Evolutionary conservation across 208 protist species (phyloP).

Genomic region (Crithidia fasciculata): DNA sequence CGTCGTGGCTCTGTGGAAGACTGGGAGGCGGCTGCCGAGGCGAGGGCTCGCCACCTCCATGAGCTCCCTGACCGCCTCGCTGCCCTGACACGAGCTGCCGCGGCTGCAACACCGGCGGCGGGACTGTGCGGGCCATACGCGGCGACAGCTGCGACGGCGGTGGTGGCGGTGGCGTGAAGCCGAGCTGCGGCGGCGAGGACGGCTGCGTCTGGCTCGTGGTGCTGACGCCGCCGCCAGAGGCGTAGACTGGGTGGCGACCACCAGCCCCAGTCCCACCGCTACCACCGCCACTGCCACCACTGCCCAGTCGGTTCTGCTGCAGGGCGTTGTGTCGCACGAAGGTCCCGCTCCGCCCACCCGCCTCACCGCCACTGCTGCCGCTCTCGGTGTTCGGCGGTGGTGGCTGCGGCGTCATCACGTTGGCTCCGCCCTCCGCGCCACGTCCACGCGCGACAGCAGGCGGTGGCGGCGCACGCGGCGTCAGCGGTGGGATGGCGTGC

Average conservation of each 20-base stretch:
- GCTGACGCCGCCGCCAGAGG: not conserved
- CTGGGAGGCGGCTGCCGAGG: not conserved
- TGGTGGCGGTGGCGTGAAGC: constrained; percentile 29
- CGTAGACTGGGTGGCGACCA: not conserved
- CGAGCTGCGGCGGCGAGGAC: constrained; percentile 26
- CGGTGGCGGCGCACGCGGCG: not conserved
- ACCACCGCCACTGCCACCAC: not conserved
- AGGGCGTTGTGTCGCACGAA: constrained; percentile 29
- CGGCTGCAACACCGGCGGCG: constrained; percentile 34
- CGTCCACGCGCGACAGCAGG: not conserved
- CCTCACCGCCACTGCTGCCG: not conserved
- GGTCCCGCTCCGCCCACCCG: not conserved
- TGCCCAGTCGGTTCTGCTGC: constrained; percentile 12
- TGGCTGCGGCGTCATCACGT: constrained; percentile 34
- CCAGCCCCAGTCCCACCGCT: too few relatives aligned
- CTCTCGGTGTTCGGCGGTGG: constrained; percentile 1
- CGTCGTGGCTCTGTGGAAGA: not conserved
- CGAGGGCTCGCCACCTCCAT: not conserved
- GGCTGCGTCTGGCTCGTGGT: constrained; percentile 3
- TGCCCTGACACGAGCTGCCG: constrained; percentile 18
- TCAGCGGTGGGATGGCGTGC: constrained; percentile 15
- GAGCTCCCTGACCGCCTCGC: not conserved
- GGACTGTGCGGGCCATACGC: constrained; percentile 6
- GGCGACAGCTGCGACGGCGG: constrained; percentile 10
- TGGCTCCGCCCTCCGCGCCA: not conserved